Percentiles rank a stretch among this genome's conserved stretches.
phyloP scores from a whole-genome alignment of 108 stramenopile genomes.

The Cyclotella atomus region DNA sequence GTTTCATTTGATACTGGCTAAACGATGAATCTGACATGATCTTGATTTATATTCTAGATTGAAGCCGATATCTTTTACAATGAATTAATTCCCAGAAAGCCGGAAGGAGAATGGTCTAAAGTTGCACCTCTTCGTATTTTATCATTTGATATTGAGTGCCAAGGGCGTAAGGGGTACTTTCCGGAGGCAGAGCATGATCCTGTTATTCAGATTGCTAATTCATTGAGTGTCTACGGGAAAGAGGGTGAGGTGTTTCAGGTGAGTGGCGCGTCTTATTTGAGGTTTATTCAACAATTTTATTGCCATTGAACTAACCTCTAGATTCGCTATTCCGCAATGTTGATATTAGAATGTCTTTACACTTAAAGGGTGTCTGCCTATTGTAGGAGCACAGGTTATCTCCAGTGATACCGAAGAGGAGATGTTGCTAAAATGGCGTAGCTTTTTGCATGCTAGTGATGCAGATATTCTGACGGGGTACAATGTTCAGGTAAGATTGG shows the following conservation, averaged over 20 bases:
- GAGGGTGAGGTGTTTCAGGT: conserved; percentile 68
- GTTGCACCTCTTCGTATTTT: conserved; percentile 97
- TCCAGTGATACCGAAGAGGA: conserved; percentile 92
- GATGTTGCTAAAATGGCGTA: conserved; percentile 93
- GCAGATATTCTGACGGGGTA: conserved; percentile 98
- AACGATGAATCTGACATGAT: not conserved
- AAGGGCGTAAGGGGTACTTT: conserved; percentile 96
- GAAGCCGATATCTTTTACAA: conserved; percentile 96
- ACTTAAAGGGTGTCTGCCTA: conserved; percentile 94
- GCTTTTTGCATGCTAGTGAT: conserved; percentile 90
- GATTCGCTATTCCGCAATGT: too few species aligned
- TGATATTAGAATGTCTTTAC: conserved; percentile 96
- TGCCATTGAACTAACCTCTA: too few species aligned
- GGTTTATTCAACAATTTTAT: not conserved
- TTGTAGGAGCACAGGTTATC: conserved; percentile 98
- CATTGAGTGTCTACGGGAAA: conserved; percentile 89
- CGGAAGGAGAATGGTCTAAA: conserved; percentile 96
- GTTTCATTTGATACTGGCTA: not conserved
- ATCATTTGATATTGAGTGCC: conserved; percentile 98
- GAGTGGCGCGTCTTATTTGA: not conserved
- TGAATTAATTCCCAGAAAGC: conserved; percentile 84
- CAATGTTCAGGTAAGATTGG: conserved; percentile 71
- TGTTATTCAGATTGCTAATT: conserved; percentile 99
- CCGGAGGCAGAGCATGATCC: conserved; percentile 98
- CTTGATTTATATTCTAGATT: conserved; percentile 45